phyloP scores from a whole-genome alignment of 75 land plant species.

The Picea sitchensis region DNA sequence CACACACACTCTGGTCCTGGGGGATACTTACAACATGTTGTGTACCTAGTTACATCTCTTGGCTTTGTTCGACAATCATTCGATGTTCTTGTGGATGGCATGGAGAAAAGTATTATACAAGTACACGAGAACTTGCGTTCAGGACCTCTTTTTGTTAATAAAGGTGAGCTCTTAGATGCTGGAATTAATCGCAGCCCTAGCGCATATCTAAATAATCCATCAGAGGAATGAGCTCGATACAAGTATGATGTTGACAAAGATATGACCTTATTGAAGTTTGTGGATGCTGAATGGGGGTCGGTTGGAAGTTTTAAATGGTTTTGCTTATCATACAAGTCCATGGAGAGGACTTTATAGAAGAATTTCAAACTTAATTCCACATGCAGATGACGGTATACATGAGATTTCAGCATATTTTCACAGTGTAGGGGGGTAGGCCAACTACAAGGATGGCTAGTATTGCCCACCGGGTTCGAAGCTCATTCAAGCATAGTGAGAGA shows the following conservation, averaged over 20 bases:
- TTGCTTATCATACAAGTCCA: not conserved
- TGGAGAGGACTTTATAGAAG: slow-evolving; percentile 14
- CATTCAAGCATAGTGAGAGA: slow-evolving; percentile 35
- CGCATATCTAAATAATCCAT: no score
- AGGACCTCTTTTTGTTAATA: slow-evolving; percentile 37
- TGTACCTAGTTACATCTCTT: slow-evolving; percentile 41
- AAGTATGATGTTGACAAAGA: no score
- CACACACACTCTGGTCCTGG: slow-evolving; percentile 99
- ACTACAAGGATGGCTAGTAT: slow-evolving; percentile 44
- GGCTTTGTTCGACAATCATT: slow-evolving; percentile 48
- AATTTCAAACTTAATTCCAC: slow-evolving; percentile 56
- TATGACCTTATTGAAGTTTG: no score
- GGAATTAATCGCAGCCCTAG: no score
- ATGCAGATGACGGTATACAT: slow-evolving; percentile 36
- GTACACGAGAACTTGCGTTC: slow-evolving; percentile 40
- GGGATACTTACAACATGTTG: slow-evolving; percentile 43
- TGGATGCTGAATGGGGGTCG: no score
- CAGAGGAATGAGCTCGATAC: no score
- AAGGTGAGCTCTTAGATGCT: slow-evolving; percentile 14
- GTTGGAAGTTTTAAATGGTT: no score
- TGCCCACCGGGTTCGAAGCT: slow-evolving; percentile 54
- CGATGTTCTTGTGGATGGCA: slow-evolving; percentile 43
- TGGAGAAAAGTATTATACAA: slow-evolving; percentile 32
- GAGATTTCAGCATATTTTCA: slow-evolving; percentile 46
- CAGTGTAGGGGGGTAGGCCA: slow-evolving; percentile 39